Conservation (phyloP, 176 grass and related monocot species). For the Ampelocalamus luodianensis region DNA sequence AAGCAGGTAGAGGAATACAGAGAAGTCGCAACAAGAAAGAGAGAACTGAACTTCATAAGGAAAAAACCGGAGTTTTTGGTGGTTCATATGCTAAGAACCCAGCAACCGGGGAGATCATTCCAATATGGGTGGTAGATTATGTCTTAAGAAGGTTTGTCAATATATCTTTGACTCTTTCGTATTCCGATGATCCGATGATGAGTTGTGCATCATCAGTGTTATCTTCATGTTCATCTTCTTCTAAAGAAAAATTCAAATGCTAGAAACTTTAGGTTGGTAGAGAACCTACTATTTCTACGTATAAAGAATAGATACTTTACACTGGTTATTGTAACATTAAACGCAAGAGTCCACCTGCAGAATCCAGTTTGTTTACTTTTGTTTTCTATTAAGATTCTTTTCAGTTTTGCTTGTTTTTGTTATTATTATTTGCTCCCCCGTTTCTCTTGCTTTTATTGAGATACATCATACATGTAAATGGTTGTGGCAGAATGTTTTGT, state of each 20-base stretch:
- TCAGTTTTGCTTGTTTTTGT: too few relatives aligned
- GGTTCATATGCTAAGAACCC: conserved; percentile 95
- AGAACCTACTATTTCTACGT: conserved; percentile 12
- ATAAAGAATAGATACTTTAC: not conserved
- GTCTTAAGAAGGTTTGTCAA: conserved; percentile 89
- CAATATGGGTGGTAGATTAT: conserved; percentile 99
- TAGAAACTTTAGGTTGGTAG: conserved; percentile 1
- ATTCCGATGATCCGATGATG: not conserved
- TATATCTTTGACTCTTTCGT: conserved; percentile 11
- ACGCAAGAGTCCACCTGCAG: not conserved
- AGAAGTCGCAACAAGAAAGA: conserved; percentile 80
- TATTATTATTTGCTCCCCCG: too few relatives aligned
- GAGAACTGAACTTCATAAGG: conserved; percentile 99
- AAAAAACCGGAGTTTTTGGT: conserved; percentile 94
- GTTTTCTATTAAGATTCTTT: too few relatives aligned
- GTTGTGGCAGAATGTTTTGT: too few relatives aligned
- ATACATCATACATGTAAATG: too few relatives aligned
- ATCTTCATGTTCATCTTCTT: not conserved
- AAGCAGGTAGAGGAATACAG: conserved; percentile 81
- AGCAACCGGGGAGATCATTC: conserved; percentile 83
- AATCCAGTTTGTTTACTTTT: not conserved
- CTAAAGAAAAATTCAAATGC: conserved; percentile 2
- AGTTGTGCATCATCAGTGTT: conserved; percentile 18
- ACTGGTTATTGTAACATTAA: conserved; percentile 1
- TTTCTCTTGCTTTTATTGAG: too few relatives aligned